A percentile compares a stretch with the other conserved stretches of the same genome.
These are phyloP conservation scores for Aplosporella prunicola DNA, from an alignment of 2,329 filamentous ascomycete genomes.

Conservation along the genomic window DNA sequence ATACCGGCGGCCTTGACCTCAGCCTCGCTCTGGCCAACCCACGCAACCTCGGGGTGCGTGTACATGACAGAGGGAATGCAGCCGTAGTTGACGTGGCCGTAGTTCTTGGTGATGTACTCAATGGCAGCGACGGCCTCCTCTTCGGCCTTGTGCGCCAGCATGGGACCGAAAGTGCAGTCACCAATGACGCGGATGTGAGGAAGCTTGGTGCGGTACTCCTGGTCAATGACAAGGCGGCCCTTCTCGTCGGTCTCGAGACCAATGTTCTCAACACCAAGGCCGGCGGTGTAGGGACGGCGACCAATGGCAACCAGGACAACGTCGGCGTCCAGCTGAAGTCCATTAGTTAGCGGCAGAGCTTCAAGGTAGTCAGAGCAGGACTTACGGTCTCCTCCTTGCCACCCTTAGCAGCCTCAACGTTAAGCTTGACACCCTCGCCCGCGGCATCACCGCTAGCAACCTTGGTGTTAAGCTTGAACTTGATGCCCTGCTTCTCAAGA, in stretches of 20 bases:
- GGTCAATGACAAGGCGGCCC: slow-evolving; percentile 92
- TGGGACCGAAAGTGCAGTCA: slow-evolving; percentile 93
- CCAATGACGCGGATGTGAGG: slow-evolving; percentile 95
- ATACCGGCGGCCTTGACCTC: slow-evolving; percentile 84
- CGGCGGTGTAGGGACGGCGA: slow-evolving; percentile 85
- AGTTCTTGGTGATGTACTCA: slow-evolving; percentile 96
- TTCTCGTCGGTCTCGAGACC: slow-evolving; percentile 86
- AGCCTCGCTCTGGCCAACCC: slow-evolving; percentile 96
- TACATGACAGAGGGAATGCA: slow-evolving; percentile 99
- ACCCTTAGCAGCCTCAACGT: slow-evolving; percentile 87
- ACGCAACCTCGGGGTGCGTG: slow-evolving; percentile 95
- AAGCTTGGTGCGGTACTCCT: slow-evolving; percentile 96
- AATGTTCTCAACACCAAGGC: slow-evolving; percentile 87
- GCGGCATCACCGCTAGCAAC: slow-evolving; percentile 75
- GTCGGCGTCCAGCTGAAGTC: slow-evolving; percentile 70
- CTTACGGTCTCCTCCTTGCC: slow-evolving; percentile 86
- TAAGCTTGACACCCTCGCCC: slow-evolving; percentile 68
- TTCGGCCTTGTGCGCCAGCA: slow-evolving; percentile 99
- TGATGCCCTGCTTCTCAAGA: slow-evolving; percentile 90
- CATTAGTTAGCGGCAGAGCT: slow-evolving; percentile 15
- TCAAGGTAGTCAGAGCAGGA: slow-evolving; percentile 15
- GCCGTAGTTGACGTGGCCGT: slow-evolving; percentile 98
- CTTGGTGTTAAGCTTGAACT: slow-evolving; percentile 98
- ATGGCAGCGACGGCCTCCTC: slow-evolving; percentile 92
- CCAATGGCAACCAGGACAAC: slow-evolving; percentile 96